phyloP scores from a whole-genome alignment of 768 basidiomycete species.

The Auriscalpium vulgare region DNA sequence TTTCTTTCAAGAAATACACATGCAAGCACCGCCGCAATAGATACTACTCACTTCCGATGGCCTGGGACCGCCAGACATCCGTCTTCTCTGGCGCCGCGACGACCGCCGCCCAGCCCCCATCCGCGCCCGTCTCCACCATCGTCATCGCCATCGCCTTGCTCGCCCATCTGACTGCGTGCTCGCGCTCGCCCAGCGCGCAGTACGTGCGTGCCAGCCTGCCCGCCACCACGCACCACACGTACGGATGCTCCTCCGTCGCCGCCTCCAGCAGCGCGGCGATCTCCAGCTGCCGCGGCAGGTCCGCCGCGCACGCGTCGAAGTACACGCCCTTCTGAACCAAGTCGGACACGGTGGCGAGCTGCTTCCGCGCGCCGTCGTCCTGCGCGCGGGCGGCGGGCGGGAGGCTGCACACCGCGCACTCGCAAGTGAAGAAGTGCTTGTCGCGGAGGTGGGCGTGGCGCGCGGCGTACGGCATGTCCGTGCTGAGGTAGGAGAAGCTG shows the following conservation, averaged over 20 bases:
- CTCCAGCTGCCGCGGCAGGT: not conserved
- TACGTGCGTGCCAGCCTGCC: not conserved
- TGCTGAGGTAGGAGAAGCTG: slow-evolving; percentile 21
- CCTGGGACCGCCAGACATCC: not conserved
- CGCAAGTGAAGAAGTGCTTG: slow-evolving; percentile 27
- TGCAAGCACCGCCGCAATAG: not conserved
- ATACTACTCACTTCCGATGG: not conserved
- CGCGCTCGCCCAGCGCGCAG: slow-evolving; percentile 1
- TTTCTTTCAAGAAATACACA: too few relatives aligned
- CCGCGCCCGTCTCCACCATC: slow-evolving; percentile 5
- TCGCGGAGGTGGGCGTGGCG: slow-evolving; percentile 20
- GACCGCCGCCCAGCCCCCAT: slow-evolving; percentile 9
- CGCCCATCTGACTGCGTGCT: slow-evolving; percentile 3
- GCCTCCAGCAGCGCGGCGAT: not conserved
- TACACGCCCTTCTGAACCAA: not conserved
- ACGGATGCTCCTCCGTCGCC: slow-evolving; percentile 1
- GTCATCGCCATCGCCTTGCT: slow-evolving; percentile 3
- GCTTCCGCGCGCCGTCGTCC: slow-evolving; percentile 10
- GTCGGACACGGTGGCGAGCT: not conserved
- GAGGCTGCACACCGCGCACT: slow-evolving; percentile 24
- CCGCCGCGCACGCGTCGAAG: not conserved
- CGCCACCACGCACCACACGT: slow-evolving; percentile 6
- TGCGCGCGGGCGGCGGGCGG: not conserved
- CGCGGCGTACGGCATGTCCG: slow-evolving; percentile 7
- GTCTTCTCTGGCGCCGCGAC: slow-evolving; percentile 7